Base-by-base conservation (phyloP, 2,329 filamentous ascomycete species). In the Aspergillus sp. region DNA sequence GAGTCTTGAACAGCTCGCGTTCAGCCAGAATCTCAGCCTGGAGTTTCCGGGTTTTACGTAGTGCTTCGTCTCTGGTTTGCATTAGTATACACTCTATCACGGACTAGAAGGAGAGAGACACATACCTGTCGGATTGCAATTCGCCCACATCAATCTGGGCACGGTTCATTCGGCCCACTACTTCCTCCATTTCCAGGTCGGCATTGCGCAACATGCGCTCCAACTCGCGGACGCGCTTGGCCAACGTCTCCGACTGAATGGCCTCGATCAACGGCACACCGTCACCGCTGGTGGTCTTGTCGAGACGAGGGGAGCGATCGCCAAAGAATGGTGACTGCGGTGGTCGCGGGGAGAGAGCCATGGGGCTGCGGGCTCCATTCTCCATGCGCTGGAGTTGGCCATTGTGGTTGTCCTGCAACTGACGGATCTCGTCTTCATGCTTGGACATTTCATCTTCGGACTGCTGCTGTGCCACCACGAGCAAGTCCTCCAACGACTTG, bases 121-220 rank as follows among this genome's bases (percentile, higher is more conserved):
- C 59, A 50, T 63, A 72, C 70, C 69, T 68, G 52, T 73, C 71
- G 50, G 66, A 65, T 66, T 90, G 86, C 48, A 94, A 73, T 61
- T 87, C 80, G 60, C 86, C 80, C 47, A 93, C 87, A 68, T 90
- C 85, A 57, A 90, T 86, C 70, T 93, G 87, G 7, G 86, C 86
- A 56, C 76, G 74, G 68, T 88, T 91, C 83, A 94, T 91, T 52
- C 85, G 78, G 50, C 82, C 76, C 5, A 94, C 85, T 5, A 93
- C 87, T 65, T 88, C 82, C 61, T 88, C 81, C 85, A 93, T 91
- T 69, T 91, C 86, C 43, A 73, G 72, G 59, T 93, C 88, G 10
- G 88, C 85, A 53, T 88, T 80, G 4, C 77, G 70, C 8, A 94
- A 74, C 10, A 90, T 85, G 58, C 81, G 83, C 72, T 98, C 93